phyloP scores from a whole-genome alignment of 1,284 basidiomycete species.

The Ustilago hordei region DNA sequence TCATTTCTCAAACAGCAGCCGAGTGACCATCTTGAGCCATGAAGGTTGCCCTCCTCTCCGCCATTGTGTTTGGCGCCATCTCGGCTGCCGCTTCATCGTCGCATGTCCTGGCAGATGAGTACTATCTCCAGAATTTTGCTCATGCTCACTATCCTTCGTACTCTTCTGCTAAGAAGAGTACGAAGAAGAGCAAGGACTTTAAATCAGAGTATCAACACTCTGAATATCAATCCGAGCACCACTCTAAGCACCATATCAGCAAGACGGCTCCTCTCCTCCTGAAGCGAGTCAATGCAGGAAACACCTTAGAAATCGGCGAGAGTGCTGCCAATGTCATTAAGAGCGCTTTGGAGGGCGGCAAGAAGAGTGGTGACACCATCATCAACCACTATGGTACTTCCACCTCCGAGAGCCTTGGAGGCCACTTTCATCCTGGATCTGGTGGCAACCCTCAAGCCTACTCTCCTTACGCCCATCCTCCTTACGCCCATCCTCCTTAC shows the following conservation, averaged over 20 bases:
- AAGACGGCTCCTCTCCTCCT: neutral
- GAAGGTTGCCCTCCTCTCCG: conserved; percentile 37
- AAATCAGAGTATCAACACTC: conserved; percentile 1
- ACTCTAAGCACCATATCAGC: neutral
- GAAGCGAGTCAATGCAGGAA: conserved; percentile 8
- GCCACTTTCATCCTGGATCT: neutral
- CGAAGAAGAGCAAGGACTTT: neutral
- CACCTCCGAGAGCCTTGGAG: neutral
- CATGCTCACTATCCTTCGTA: conserved; percentile 1
- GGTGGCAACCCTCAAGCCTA: neutral
- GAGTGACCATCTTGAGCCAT: conserved; percentile 9
- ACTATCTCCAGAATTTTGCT: conserved; percentile 2
- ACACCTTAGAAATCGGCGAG: neutral
- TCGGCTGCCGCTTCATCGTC: conserved; percentile 40
- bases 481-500: neutral
- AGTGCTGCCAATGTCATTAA: conserved; percentile 6
- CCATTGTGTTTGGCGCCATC: conserved; percentile 46
- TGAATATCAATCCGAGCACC: neutral
- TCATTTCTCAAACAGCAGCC: neutral
- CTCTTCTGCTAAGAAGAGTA: neutral
- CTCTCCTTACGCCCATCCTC: conserved; percentile 6
- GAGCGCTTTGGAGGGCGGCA: neutral
- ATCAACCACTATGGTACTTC: conserved; percentile 8
- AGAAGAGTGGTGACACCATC: conserved; percentile 1
- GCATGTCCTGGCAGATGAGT: conserved; percentile 13